Base-by-base conservation (phyloP, 208 protist genomes). In the Angomonas desouzai region DNA sequence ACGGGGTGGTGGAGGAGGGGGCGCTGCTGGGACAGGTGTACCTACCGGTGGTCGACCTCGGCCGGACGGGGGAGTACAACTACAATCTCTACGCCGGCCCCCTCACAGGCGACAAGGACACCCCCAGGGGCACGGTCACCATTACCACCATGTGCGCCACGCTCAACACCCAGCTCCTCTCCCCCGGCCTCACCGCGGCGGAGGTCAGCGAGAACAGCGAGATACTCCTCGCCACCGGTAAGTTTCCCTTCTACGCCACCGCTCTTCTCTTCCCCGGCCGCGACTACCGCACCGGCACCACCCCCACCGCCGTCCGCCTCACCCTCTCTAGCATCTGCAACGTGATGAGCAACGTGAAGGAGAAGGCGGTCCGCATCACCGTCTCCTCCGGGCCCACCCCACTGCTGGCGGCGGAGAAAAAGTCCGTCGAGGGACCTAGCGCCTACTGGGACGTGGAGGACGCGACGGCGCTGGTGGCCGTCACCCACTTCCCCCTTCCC, bases 1-100 rank as follows among this genome's bases (percentile, higher is more conserved):
- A 91, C 64, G 86, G 86, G 45, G 73, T 89, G 43, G 69, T 87
- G 32, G 82, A 92, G 48, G 75, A 87, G 45, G 79, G 74, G 43
- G 86, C 87, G 51, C 68, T 75, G n/a, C 71, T 95, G 30, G 85
- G 89, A 51, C 74, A 83, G 40, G 83, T 77, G 16, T 62, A 66
- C 25, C 62, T 91, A 55, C 72, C 84, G 16, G 67, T 95, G 38
- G 47, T 58, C 48, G 71, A 83, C 36, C 68, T 93, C 55, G 73
- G 83, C 55, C 62, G 59, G 59, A 93, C 70, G 20, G 69, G 76
- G 0, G 40, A 63, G 40, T 79, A 86, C 64, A 58, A 40, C 2
- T 85, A 72, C 56, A 66, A 72, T 0, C 68, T 88, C 11, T 68
- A 64, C 25, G 43, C 76, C 3, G 58, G 32, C 23, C 33, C 32